Evolutionary conservation across 306 rosid species (phyloP).

Genomic region (Biancaea sappan): DNA sequence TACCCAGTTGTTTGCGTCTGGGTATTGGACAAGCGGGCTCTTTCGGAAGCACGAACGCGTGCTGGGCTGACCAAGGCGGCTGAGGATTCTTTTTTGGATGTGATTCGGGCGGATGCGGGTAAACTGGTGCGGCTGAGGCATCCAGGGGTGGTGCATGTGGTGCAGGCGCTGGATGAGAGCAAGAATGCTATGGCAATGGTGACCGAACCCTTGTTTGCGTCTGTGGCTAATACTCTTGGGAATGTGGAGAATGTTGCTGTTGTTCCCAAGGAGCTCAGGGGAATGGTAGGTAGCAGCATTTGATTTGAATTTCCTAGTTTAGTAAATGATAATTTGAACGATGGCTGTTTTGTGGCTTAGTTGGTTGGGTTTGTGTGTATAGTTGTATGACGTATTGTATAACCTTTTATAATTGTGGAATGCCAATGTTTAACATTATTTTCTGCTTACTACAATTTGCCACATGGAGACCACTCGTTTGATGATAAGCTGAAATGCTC

Average conservation of each 20-base stretch:
- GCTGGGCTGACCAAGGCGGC: slow-evolving; percentile 77
- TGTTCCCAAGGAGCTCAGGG: slow-evolving; percentile 87
- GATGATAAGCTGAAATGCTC: neutral
- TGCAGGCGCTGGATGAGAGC: slow-evolving; percentile 92
- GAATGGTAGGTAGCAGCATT: slow-evolving; percentile 59
- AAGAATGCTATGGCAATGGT: slow-evolving; percentile 99
- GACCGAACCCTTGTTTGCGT: slow-evolving; percentile 92
- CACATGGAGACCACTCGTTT: neutral
- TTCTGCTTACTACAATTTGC: neutral
- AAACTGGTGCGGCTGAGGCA: slow-evolving; percentile 85
- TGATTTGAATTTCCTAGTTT: neutral
- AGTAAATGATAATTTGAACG: neutral
- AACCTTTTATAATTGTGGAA: neutral
- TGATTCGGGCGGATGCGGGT: slow-evolving; percentile 81
- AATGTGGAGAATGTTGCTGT: slow-evolving; percentile 60
- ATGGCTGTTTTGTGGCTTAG: neutral
- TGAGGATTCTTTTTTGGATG: slow-evolving; percentile 80
- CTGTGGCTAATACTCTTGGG: slow-evolving; percentile 88
- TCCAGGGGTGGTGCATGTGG: slow-evolving; percentile 94
- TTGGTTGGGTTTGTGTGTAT: neutral
- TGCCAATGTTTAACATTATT: neutral
- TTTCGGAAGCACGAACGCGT: slow-evolving; percentile 71
- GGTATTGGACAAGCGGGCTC: slow-evolving; percentile 79
- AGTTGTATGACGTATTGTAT: neutral
- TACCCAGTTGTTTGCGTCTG: slow-evolving; percentile 89